Conservation (phyloP, 768 basidiomycete species). For the Boletus vinaceobasis region DNA sequence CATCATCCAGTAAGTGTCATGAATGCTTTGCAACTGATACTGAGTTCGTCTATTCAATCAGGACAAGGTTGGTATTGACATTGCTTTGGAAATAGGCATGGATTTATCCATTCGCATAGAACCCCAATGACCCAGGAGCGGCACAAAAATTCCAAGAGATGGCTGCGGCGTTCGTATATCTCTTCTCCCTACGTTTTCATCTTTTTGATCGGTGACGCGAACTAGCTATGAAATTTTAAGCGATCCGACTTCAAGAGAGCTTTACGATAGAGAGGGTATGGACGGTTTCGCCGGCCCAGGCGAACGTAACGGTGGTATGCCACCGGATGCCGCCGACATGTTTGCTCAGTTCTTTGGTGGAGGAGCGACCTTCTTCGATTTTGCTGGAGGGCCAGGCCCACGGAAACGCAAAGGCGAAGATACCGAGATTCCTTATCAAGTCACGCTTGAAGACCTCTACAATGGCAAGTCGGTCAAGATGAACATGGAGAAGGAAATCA, state of each 20-base stretch:
- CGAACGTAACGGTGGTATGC: slow-evolving; percentile 45
- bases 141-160: slow-evolving; percentile 85
- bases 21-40: background rate
- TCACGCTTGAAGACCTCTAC: slow-evolving; percentile 90
- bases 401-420: slow-evolving; percentile 64
- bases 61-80: slow-evolving; percentile 58
- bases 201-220: slow-evolving; percentile 9
- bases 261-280: slow-evolving; percentile 75
- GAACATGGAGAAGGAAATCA: slow-evolving; percentile 81
- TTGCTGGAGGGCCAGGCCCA: slow-evolving; percentile 49
- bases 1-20: slow-evolving; percentile 72
- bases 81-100: background rate
- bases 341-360: slow-evolving; percentile 73
- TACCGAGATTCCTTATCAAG: slow-evolving; percentile 73
- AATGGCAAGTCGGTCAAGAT: slow-evolving; percentile 87
- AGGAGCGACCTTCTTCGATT: slow-evolving; percentile 60
- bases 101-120: slow-evolving; percentile 41
- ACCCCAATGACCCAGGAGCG: slow-evolving; percentile 84
- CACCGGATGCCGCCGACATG: slow-evolving; percentile 55
- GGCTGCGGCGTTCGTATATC: slow-evolving; percentile 69
- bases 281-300: slow-evolving; percentile 55
- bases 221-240: slow-evolving; percentile 78
- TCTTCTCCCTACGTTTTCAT: background rate
- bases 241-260: slow-evolving; percentile 61
- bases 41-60: slow-evolving; percentile 25